Conservation (phyloP, 1,284 basidiomycete genomes). For the Tremellales sp. region DNA sequence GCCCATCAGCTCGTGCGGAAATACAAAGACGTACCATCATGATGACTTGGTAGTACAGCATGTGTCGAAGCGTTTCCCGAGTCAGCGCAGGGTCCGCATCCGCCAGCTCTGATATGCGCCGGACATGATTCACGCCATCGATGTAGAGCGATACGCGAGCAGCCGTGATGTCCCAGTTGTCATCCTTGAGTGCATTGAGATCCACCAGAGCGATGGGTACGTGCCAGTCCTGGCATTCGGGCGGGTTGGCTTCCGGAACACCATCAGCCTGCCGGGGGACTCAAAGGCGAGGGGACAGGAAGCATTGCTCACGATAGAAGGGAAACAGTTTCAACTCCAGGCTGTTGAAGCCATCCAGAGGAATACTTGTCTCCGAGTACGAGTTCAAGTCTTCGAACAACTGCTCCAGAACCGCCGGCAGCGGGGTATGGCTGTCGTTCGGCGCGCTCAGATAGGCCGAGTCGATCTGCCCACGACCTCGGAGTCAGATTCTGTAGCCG, state of each 20-base stretch:
- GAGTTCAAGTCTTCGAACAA: conserved; percentile 96
- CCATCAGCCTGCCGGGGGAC: background rate
- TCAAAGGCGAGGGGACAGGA: background rate
- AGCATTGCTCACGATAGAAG: conserved; percentile 62
- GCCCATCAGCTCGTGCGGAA: conserved; percentile 1
- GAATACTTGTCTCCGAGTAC: conserved; percentile 90
- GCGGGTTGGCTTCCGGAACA: conserved; percentile 65
- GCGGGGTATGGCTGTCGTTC: conserved; percentile 59
- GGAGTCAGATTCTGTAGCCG: too few relatives aligned
- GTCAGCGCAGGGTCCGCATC: conserved; percentile 83
- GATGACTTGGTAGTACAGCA: conserved; percentile 95
- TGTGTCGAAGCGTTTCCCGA: conserved; percentile 83
- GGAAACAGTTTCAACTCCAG: conserved; percentile 94
- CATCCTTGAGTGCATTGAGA: conserved; percentile 71
- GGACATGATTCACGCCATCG: conserved; percentile 86
- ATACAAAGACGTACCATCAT: conserved; percentile 57
- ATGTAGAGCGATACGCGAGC: conserved; percentile 74
- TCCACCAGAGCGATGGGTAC: conserved; percentile 89
- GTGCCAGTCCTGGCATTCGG: conserved; percentile 85
- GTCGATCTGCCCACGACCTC: conserved; percentile 71
- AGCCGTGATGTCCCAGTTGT: conserved; percentile 96
- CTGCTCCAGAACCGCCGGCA: conserved; percentile 89
- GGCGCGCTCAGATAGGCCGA: conserved; percentile 79
- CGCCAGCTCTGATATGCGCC: conserved; percentile 83
- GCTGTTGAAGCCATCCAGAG: conserved; percentile 81